A percentile compares a stretch with the other conserved stretches of the same genome.
Conservation (phyloP, 805 yeast species). For the Wickerhamiella kurtzmanii region DNA sequence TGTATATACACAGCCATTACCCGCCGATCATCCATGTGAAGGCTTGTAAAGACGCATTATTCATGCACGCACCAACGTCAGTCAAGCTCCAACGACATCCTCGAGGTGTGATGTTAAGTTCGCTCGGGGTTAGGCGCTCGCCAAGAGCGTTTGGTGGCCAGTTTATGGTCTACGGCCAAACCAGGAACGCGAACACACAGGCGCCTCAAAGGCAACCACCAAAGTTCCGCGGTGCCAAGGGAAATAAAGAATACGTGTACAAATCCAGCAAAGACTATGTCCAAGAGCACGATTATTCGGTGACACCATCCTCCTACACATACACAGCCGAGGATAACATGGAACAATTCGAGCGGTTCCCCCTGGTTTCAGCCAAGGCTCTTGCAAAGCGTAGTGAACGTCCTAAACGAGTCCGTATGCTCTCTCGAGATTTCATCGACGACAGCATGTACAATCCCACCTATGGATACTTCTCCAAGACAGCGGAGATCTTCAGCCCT, state of each 20-base stretch:
- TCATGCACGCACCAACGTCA: neutral
- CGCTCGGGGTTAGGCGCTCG: neutral
- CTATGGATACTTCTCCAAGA: slow-evolving; percentile 71
- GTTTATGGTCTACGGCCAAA: neutral
- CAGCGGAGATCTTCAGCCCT: slow-evolving; percentile 64
- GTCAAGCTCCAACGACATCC: too few relatives aligned
- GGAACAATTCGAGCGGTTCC: slow-evolving; percentile 32
- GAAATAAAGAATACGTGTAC: neutral
- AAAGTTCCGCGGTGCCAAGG: neutral
- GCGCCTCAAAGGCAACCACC: neutral
- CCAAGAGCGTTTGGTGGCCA: neutral
- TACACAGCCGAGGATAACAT: slow-evolving; percentile 26
- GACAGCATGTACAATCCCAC: slow-evolving; percentile 69
- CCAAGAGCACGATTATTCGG: slow-evolving; percentile 26
- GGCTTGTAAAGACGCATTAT: too few relatives aligned
- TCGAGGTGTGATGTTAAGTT: too few relatives aligned
- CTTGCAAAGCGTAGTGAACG: slow-evolving; percentile 30
- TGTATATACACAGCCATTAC: neutral
- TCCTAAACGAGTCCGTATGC: slow-evolving; percentile 55
- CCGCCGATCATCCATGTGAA: too few relatives aligned
- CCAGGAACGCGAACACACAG: neutral
- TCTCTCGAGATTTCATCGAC: slow-evolving; percentile 68
- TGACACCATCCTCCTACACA: slow-evolving; percentile 25
- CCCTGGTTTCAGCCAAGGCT: slow-evolving; percentile 29
- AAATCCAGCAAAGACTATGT: slow-evolving; percentile 5